Evolutionary conservation across 1,284 basidiomycete genomes (phyloP).

Genomic region (Entoloma clypeatum): DNA sequence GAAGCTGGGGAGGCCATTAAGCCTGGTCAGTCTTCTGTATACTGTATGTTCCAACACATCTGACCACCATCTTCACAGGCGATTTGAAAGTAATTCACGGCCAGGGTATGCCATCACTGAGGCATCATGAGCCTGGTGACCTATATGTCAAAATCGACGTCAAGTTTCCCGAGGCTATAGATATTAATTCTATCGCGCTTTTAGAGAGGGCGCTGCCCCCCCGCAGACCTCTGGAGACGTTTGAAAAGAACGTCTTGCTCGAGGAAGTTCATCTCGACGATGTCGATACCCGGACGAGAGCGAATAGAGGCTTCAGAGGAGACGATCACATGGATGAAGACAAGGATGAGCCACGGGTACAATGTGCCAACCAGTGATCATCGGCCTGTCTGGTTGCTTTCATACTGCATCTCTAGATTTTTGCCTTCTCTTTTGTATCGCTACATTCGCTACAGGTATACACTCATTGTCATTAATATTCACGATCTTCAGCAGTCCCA

Average conservation of each 20-base stretch:
- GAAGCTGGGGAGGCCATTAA: conserved; percentile 92
- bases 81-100: conserved; percentile 88
- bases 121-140: conserved; percentile 96
- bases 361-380: conserved; percentile 77
- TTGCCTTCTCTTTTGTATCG: conserved; percentile 17
- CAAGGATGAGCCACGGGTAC: conserved; percentile 72
- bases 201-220: conserved; percentile 89
- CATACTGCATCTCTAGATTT: conserved; percentile 22
- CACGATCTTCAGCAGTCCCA: conserved; percentile 42
- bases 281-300: conserved; percentile 74
- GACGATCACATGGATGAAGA: conserved; percentile 88
- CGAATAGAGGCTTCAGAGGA: conserved; percentile 43
- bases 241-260: conserved; percentile 62
- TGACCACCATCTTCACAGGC: conserved; percentile 43
- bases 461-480: conserved; percentile 35
- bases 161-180: conserved; percentile 86
- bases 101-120: conserved; percentile 98
- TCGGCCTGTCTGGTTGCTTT: conserved; percentile 9
- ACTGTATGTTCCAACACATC: background rate
- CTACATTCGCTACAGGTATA: too few species aligned
- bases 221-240: conserved; percentile 67
- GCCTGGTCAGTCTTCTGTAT: conserved; percentile 61
- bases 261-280: conserved; percentile 90
- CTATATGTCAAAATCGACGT: conserved; percentile 88
- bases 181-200: conserved; percentile 61